Evolutionary conservation across 176 grass and related monocot genomes (phyloP).

Genomic region (Thinopyrum elongatum): DNA sequence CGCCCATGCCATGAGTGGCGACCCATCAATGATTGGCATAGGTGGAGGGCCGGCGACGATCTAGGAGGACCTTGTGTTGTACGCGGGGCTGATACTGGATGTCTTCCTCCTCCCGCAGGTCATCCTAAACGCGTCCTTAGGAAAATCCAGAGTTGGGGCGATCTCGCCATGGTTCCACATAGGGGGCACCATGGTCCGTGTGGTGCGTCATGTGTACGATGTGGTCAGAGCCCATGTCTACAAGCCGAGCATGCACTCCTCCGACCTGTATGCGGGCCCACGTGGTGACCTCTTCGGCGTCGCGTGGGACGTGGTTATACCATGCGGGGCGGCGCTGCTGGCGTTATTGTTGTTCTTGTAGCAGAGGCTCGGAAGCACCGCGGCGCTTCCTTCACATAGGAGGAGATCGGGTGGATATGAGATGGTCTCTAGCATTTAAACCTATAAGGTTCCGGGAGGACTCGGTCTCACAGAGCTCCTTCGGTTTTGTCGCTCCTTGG

Average conservation of each 20-base stretch:
- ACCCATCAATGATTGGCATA: too few relatives aligned
- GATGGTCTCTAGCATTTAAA: slow-evolving; percentile 35
- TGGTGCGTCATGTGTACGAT: too few relatives aligned
- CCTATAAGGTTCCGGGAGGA: too few relatives aligned
- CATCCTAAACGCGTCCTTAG: slow-evolving; percentile 25
- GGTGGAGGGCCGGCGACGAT: background rate
- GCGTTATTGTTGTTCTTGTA: slow-evolving; percentile 45
- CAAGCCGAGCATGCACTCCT: background rate
- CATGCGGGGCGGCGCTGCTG: slow-evolving; percentile 37
- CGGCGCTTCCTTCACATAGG: slow-evolving; percentile 20
- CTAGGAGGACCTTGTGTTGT: slow-evolving; percentile 22
- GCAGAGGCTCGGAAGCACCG: slow-evolving; percentile 41
- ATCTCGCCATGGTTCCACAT: too few relatives aligned
- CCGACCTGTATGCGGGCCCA: slow-evolving; percentile 28
- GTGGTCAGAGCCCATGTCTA: slow-evolving; percentile 33
- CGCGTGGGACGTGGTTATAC: background rate
- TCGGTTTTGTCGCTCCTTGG: too few relatives aligned
- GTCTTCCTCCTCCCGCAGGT: background rate
- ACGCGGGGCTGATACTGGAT: too few relatives aligned
- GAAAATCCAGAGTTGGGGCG: background rate
- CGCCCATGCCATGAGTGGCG: background rate
- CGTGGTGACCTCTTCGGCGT: slow-evolving; percentile 40
- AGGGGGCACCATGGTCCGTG: too few relatives aligned
- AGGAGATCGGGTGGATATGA: slow-evolving; percentile 30
- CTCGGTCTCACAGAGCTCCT: too few relatives aligned